Evolutionary conservation across 108 stramenopile species (phyloP), one percentile per base, ranked within the genome.

Genomic region (Skeletonema costatum): DNA sequence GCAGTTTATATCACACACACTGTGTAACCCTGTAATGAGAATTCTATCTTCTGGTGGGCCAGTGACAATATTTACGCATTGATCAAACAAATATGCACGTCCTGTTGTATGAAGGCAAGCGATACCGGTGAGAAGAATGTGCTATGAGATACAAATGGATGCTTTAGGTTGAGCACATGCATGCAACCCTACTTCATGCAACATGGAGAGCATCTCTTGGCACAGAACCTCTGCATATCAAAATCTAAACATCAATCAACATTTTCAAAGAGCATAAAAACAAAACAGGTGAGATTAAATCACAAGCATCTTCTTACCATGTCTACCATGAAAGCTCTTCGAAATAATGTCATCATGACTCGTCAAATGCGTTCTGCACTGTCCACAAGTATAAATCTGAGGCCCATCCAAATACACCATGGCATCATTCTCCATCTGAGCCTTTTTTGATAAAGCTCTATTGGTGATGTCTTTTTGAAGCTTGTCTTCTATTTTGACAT

Each of bases 21-120:
- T 86, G 78, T 99, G 98, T 32, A 98, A 85, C 0, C 98, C 98
- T 11, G 97, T 98, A 25, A 98, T 91, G 32, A 98, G 93, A 31
- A 82, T 50, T 25, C 97, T 83, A 60, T 97, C 92, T 73, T 97
- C 95, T 25, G 89, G 68, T 12, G 87, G 88, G 16, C 94, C 95
- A 64, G 86, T 71, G 38, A 38, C 68, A 7, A 96, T 88, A 74
- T 98, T 98, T 35, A 96, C 96, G 64, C 92, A 92, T 71, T 93
- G 83, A 68, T 96, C 92, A 75, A 97, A 89, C 44, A 97, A 84
- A 73, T 90, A 97, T n/a, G 94, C 93, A 39, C 94, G 89, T 12
- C 95, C 93, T 91, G 25, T 16, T 36, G 36, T 17, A 50, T 21
- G 14, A n/a, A 35, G 50, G 21, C 3, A 44, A 69, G 61, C 4